Conservation (phyloP, 2,329 filamentous ascomycete species). For the Colletotrichum echinochloae region DNA sequence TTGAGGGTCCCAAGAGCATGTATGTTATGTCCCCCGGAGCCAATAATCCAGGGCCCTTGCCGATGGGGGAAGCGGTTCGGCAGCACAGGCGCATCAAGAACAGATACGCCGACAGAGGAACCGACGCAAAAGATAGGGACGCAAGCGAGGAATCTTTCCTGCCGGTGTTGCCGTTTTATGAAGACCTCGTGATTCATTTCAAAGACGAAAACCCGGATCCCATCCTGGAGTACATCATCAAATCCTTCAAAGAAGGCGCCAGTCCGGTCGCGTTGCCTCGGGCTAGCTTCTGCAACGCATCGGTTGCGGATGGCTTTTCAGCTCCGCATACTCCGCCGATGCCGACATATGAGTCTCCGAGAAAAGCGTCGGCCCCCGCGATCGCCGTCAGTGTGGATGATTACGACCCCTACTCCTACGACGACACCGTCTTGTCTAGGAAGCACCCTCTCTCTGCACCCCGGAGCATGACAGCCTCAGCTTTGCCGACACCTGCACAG, state of each 20-base stretch:
- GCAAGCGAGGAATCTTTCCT: conserved; percentile 50
- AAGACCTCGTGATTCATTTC: conserved; percentile 69
- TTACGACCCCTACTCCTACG: conserved; percentile 61
- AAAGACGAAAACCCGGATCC: conserved; percentile 56
- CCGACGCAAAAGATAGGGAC: conserved; percentile 40
- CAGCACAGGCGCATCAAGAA: conserved; percentile 44
- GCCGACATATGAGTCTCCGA: conserved; percentile 23
- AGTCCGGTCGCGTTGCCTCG: conserved; percentile 47
- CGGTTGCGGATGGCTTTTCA: conserved; percentile 26
- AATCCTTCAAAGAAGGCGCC: conserved; percentile 57
- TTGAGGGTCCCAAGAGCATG: conserved; percentile 48
- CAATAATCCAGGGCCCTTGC: conserved; percentile 46
- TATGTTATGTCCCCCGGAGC: conserved; percentile 47
- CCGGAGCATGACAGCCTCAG: conserved; percentile 45
- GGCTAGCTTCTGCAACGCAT: background rate
- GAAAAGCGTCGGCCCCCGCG: conserved; percentile 13
- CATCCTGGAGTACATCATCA: conserved; percentile 60
- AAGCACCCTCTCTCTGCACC: conserved; percentile 18
- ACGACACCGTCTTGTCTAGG: conserved; percentile 8
- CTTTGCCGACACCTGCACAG: conserved; percentile 57
- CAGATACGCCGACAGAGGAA: conserved; percentile 34
- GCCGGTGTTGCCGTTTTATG: conserved; percentile 63
- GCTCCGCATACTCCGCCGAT: conserved; percentile 17
- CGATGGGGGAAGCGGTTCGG: conserved; percentile 40
- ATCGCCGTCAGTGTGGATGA: conserved; percentile 48